A percentile compares a stretch with the other conserved stretches of the same genome.
These are phyloP conservation scores for Paxillus ammoniavirescens DNA, from an alignment of 768 basidiomycete genomes.

Conservation along the genomic window DNA sequence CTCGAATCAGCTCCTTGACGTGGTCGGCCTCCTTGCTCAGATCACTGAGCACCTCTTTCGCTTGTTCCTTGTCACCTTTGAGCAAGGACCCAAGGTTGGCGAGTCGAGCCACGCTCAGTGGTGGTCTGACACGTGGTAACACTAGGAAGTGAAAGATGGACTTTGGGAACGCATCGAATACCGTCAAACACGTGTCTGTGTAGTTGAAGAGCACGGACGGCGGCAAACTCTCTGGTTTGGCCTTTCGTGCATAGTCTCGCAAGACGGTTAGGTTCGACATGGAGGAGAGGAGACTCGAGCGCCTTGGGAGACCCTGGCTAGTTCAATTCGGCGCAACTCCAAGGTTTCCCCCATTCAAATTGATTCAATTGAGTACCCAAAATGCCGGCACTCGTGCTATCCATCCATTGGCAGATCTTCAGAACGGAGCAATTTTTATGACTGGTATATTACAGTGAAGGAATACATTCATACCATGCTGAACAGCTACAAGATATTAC, in stretches of 20 bases:
- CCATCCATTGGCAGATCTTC: no score
- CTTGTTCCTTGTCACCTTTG: slow-evolving; percentile 49
- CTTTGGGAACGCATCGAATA: slow-evolving; percentile 80
- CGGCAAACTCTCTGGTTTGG: slow-evolving; percentile 53
- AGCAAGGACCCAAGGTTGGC: slow-evolving; percentile 56
- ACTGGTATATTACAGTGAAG: slow-evolving; percentile 17
- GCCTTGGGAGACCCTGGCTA: neutral
- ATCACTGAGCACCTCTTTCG: slow-evolving; percentile 50
- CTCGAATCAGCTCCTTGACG: slow-evolving; percentile 60
- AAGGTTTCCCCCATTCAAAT: no score
- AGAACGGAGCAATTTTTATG: neutral
- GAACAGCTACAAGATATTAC: neutral
- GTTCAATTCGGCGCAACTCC: no score
- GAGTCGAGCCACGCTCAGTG: slow-evolving; percentile 39
- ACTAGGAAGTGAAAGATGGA: slow-evolving; percentile 87
- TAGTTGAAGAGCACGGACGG: slow-evolving; percentile 58
- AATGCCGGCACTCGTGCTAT: neutral
- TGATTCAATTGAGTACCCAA: no score
- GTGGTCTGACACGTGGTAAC: slow-evolving; percentile 55
- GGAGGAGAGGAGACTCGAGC: neutral
- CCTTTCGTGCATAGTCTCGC: slow-evolving; percentile 54
- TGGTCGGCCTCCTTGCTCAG: slow-evolving; percentile 57
- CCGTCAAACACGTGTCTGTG: slow-evolving; percentile 53
- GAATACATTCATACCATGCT: slow-evolving; percentile 6
- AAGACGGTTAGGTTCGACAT: slow-evolving; percentile 52